Base-by-base conservation (phyloP, 345 rosid genomes). In the Moricandia arvensis region DNA sequence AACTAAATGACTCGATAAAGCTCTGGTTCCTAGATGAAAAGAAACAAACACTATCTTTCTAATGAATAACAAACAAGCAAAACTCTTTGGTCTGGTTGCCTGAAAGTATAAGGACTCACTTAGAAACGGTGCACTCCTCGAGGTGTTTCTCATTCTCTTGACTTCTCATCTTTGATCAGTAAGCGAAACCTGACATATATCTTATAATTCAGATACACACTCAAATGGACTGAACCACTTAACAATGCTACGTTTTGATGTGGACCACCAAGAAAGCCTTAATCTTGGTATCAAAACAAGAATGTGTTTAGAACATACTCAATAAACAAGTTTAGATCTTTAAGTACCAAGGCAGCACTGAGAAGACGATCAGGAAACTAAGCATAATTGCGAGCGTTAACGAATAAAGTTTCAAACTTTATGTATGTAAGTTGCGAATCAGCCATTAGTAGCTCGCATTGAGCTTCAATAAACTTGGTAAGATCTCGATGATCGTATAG, bases 121-220 rank as follows among this genome's bases (percentile, higher is more conserved):
- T 87, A 85, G 91, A 80, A 79, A 87, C 91, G 2, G 93, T 73
- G 81, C 93, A 89, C 8, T 89, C 91, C 67, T 89, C 93, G 13
- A 87, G 89, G 16, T 89, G 87, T 83, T 89, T 89, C 26, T 84
- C 89, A 6, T 66, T 71, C 67, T 83, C 87, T 66, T 84, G 86
- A 53, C 77, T 75, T 63, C 68, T 77, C 90, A 88, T 88, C 77
- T 72, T 34, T 34, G 47, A 41, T 12, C 47, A 41, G 47, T 4
- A 41, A 13, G 11, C 11, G 47, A 6, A 57, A 59, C 58, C 66
- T 38, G 16, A 62, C 17, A 18, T 7, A 34, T n/a, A n/a, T 47
- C 17, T 45, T 45, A 5, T 45, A 45, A 45, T 7, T 45, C 53
- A 45, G 7, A 45, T n/a, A n/a, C 1, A 47, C 8, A 49, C 55